Base-by-base conservation (phyloP, 139 green algal species). In the Chlorella sp. region DNA sequence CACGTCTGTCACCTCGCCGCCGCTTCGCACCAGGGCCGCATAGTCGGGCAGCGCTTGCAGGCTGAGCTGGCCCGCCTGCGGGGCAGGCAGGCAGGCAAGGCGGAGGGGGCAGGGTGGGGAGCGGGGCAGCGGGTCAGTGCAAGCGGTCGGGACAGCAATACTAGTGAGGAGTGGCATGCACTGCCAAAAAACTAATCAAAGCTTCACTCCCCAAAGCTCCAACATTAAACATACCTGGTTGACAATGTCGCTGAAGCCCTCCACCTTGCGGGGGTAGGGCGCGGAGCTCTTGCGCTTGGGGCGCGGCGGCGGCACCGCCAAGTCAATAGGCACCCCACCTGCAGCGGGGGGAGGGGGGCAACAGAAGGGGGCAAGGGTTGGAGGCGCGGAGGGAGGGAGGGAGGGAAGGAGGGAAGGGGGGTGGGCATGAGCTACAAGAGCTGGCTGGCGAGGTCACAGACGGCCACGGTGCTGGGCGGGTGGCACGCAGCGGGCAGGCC, bases 261-360 rank as follows among this genome's bases (percentile, higher is more conserved):
- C 82, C 0, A 94, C 89, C 86, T 98, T 97, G 34, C 94, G 92
- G 2, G 96, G 96, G 87, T 98, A 98, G 1, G 96, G 96, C 83
- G 96, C 93, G 22, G 89, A 42, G 34, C 95, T 94, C 90, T 98
- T 98, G 77, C 95, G 93, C 92, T 99, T 99, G 36, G 95, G 96
- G 28, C 97, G 89, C 0, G 97, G 97, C 7, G 97, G 97, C 2
- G 97, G 97, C 77, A 99, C 97, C 66, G 90, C 86, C 80, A 98
- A 90, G 81, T 92, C 90, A 3, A 93, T 89, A 0, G 91, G 86
- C 42, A 92, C 48, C 3, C 90, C 82, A 22, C 64, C 89, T 91
- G 89, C 71, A 66, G 30, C 22, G n/a, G 57, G 3, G n/a, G 21
- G 26, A 19, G 0, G 66, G 83, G 61, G n/a, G 61, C 3, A 57